Conservation (phyloP, 1,284 basidiomycete genomes). For the Taiwanofungus camphoratus region DNA sequence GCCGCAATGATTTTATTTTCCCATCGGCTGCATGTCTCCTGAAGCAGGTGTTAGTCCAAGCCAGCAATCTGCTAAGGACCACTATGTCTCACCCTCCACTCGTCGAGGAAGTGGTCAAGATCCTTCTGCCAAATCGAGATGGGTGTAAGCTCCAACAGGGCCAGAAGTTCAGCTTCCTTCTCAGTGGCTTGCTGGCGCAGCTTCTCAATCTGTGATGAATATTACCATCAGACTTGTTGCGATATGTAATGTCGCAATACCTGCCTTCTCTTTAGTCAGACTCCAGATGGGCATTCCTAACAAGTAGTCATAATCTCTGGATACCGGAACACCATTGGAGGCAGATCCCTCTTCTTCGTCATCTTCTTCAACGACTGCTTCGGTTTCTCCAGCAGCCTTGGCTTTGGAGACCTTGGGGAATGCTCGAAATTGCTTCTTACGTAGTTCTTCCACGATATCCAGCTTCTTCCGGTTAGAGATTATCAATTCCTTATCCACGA, state of each 20-base stretch:
- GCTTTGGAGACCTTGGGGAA: slow-evolving; percentile 79
- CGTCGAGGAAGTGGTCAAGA: slow-evolving; percentile 75
- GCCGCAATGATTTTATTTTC: slow-evolving; percentile 43
- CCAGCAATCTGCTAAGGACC: neutral
- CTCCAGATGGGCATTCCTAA: slow-evolving; percentile 95
- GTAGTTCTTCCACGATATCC: slow-evolving; percentile 83
- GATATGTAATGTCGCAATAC: slow-evolving; percentile 13
- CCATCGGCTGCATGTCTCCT: slow-evolving; percentile 62
- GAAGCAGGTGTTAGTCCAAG: slow-evolving; percentile 12
- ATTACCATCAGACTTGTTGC: neutral
- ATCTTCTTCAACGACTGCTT: slow-evolving; percentile 60
- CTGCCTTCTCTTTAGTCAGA: slow-evolving; percentile 89
- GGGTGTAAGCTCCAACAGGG: slow-evolving; percentile 75
- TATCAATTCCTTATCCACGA: slow-evolving; percentile 83
- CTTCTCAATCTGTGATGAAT: slow-evolving; percentile 70
- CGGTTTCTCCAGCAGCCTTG: slow-evolving; percentile 67
- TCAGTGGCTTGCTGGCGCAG: slow-evolving; percentile 75
- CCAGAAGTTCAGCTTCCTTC: slow-evolving; percentile 82
- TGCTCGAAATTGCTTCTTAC: slow-evolving; percentile 80
- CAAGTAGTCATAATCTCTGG: slow-evolving; percentile 89
- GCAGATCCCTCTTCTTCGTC: slow-evolving; percentile 44
- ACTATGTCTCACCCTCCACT: slow-evolving; percentile 69
- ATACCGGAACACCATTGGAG: slow-evolving; percentile 27
- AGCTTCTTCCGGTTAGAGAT: slow-evolving; percentile 90
- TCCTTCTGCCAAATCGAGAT: slow-evolving; percentile 91